Conservation (phyloP, 129 eudicot species). For the Tanacetum coccineum region DNA sequence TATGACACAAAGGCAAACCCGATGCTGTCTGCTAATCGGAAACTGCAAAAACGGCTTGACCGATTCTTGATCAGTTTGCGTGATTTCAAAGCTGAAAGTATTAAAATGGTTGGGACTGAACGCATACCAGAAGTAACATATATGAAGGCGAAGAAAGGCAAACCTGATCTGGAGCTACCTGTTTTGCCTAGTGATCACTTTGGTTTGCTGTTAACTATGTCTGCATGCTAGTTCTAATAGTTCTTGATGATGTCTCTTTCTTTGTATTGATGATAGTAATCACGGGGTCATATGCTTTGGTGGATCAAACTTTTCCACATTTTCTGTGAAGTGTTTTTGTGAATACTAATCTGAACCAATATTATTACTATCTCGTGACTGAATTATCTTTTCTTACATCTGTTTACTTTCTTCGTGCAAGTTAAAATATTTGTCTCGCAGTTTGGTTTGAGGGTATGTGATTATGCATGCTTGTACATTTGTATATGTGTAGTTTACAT, state of each 20-base stretch:
- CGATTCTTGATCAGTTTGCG: slow-evolving; percentile 51
- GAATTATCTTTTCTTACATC: no score
- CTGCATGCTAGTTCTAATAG: slow-evolving; percentile 12
- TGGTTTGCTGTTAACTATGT: slow-evolving; percentile 71
- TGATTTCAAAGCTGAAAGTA: slow-evolving; percentile 46
- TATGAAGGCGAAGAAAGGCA: slow-evolving; percentile 61
- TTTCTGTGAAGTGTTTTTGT: not conserved
- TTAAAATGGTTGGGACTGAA: slow-evolving; percentile 69
- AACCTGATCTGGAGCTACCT: slow-evolving; percentile 59
- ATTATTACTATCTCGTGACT: not conserved
- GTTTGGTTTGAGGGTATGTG: no score
- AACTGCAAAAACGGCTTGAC: slow-evolving; percentile 77
- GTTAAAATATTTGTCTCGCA: no score
- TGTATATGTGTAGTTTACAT: no score
- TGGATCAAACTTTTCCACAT: not conserved
- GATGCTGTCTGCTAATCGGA: slow-evolving; percentile 72
- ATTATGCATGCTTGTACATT: no score
- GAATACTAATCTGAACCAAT: not conserved
- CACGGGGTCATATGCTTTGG: not conserved
- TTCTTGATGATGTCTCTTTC: not conserved
- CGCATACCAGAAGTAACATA: slow-evolving; percentile 63
- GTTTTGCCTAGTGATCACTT: slow-evolving; percentile 93
- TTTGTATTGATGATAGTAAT: not conserved
- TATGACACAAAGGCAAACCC: slow-evolving; percentile 84
- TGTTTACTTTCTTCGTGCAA: no score